Base-by-base conservation (phyloP, 352 stramenopile species). In the Pythium scleroteichum region DNA sequence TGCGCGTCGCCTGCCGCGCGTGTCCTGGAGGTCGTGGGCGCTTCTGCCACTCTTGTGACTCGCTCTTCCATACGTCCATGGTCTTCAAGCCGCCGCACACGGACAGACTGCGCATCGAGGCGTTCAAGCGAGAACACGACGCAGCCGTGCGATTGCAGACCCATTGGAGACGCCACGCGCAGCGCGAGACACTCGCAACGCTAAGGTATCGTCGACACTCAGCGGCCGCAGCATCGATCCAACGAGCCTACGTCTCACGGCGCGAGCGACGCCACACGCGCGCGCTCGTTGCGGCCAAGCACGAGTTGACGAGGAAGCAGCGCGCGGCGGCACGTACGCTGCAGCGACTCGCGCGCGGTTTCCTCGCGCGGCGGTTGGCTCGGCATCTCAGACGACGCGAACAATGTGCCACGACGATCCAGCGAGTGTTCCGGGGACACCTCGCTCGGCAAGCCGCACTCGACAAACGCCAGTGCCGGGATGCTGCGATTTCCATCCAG, bases 41-140 rank as follows among this genome's bases (percentile, higher is more conserved):
- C 17, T 85, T 76, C 24, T 90, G 80, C 58, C 77, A 73, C 51
- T 71, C 75, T 23, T 88, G 78, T 42, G 66, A 74, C 35, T 58
- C 50, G 26, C 47, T 75, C 9, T 75, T 82, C 52, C 76, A 81
- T 35, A 58, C 62, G 8, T 44, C 53, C 53, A 49, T 46, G 51
- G 26, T 16, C 1, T 17, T 50, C 41, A 33, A 17, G 7, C 24
- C 62, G 65, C 42, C 32, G 0, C 50, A 56, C 41, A 2, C 23
- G 0, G 38, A 67, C 29, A 52, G 69, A 12, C 62, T 72, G 9
- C 26, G 65, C 7, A 73, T 85, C 16, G 65, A 79, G 49, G 26
- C 26, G 22, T 70, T 69, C 13, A 19, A 62, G 4, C 19, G 33
- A 0, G 69, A 80, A 26, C 51, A 71, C 12, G 38, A 59, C 2